Base-by-base conservation (phyloP, 2,329 filamentous ascomycete species). In the Talaromyces sp. region DNA sequence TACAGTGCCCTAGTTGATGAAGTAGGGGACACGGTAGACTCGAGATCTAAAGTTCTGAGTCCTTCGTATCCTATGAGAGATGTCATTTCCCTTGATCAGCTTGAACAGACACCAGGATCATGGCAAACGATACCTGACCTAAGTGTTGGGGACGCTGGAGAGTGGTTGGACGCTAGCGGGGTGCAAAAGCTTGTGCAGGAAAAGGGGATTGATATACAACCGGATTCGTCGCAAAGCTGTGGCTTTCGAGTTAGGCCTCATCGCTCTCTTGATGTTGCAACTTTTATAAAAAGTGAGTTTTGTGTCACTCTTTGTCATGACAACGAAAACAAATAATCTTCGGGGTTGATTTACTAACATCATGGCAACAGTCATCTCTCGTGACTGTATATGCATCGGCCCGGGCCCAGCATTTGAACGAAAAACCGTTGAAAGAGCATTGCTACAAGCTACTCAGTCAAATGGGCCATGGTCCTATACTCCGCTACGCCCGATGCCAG, bases 161-260 rank as follows among this genome's bases (percentile, higher is more conserved):
- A 56, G 14, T 64, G 58, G 57, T 39, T 66, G 46, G 63, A 66
- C 56, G 59, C 61, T n/a, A 57, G 37, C 42, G 62, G 57, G n/a
- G 61, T 65, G n/a, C 63, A 65, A 47, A 52, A 24, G 43, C 49
- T 60, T 16, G 32, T 65, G 39, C 51, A 50, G n/a, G 54, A 60
- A 17, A 61, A 51, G 17, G 55, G 54, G 20, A 52, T 60, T 41
- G 43, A 51, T 32, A 22, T 59, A 33, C 52, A 59, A 17, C 56
- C 50, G n/a, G 36, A n/a, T 36, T 46, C 33, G 36, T 51, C 48
- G 6, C 11, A 44, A n/a, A 51, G 43, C 36, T 53, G 51, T 6
- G 37, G 45, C 45, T 49, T 45, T 19, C 52, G 49, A 17, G 13
- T 43, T 11, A 51, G 51, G 16, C 17, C 37, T 3, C 56, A 44